Evolutionary conservation across 2,329 filamentous ascomycete species (phyloP), one percentile per base, ranked within the genome.

Genomic region (Verticillium albo-atrum): DNA sequence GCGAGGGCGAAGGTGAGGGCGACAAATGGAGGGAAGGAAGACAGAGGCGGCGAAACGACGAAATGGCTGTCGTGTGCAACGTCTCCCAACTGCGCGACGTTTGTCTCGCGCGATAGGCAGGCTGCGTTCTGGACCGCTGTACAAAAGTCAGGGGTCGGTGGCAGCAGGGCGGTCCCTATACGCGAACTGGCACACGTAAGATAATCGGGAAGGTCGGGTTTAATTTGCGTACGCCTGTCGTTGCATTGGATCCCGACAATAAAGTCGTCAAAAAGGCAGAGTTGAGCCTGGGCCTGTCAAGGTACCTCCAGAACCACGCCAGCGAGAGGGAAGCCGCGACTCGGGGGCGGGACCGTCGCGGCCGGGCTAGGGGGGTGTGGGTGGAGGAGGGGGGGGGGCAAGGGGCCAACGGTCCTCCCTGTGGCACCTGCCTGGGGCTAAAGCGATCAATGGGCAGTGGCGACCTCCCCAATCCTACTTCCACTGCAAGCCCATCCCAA

Each of bases 1-100:
- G 37, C 37, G 55, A 34, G 57, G 34, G 37, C 52, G 56, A 54
- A 57, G 56, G 50, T 59, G 61, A 37, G 51, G 51, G 37, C 50
- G 52, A 23, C 7, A n/a, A 47, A 23, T 47, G n/a, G 9, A 20
- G 9, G 30, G 30, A 32, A 32, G 30, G 14, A 32, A n/a, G 37
- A 7, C n/a, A 47, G 23, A 17, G 23, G 20, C 34, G n/a, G 37
- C 37, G 37, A 47, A 23, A 47, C 9, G 9, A 10, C n/a, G 37
- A 47, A 47, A 20, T 20, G 37, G n/a, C 17, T 9, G 37, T n/a
- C 37, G 37, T 23, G 37, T 47, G 37, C 37, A 47, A 47, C 37
- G 37, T n/a, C 37, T 25, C n/a, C 37, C n/a, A n/a, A n/a, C n/a
- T 47, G 37, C 37, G 37, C 37, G 37, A 47, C 37, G 37, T 23